phyloP scores from a whole-genome alignment of 1,284 basidiomycete genomes.

The Malassezia caprae region DNA sequence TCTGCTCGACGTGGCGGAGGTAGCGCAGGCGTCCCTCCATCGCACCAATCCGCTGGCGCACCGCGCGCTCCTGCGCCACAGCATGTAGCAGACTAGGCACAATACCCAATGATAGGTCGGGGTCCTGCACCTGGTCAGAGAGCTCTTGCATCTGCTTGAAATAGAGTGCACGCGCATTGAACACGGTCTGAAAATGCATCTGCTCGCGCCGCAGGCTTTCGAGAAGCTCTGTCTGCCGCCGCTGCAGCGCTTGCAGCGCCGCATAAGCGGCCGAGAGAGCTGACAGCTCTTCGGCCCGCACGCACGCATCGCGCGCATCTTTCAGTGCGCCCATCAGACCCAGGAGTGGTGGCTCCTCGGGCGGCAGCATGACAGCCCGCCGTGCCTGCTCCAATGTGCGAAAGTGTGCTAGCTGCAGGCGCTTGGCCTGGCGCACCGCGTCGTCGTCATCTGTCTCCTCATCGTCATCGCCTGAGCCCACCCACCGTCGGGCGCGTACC shows the following conservation, averaged over 20 bases:
- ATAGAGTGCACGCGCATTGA: constrained; percentile 34
- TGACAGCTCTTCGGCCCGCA: constrained; percentile 18
- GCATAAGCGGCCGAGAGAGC: constrained; percentile 17
- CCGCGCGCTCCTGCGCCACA: constrained; percentile 23
- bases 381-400: constrained; percentile 29
- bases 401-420: constrained; percentile 33
- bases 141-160: constrained; percentile 43
- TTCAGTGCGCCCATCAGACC: constrained; percentile 19
- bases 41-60: constrained; percentile 22
- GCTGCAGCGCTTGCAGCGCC: constrained; percentile 19
- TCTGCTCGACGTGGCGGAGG: constrained; percentile 28
- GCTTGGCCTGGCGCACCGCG: constrained; percentile 23
- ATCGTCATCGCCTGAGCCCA: constrained; percentile 14
- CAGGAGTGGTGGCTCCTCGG: constrained; percentile 13
- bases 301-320: constrained; percentile 16
- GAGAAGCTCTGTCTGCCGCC: constrained; percentile 21
- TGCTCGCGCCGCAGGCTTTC: constrained; percentile 26
- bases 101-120: constrained; percentile 19
- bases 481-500: constrained; percentile 18
- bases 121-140: constrained; percentile 38
- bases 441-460: constrained; percentile 19
- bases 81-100: constrained; percentile 17
- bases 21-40: constrained; percentile 32
- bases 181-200: constrained; percentile 20
- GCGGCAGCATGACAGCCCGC: constrained; percentile 14